Base-by-base conservation (phyloP, 441 rosid species). In the Erodium chrysanthum region DNA sequence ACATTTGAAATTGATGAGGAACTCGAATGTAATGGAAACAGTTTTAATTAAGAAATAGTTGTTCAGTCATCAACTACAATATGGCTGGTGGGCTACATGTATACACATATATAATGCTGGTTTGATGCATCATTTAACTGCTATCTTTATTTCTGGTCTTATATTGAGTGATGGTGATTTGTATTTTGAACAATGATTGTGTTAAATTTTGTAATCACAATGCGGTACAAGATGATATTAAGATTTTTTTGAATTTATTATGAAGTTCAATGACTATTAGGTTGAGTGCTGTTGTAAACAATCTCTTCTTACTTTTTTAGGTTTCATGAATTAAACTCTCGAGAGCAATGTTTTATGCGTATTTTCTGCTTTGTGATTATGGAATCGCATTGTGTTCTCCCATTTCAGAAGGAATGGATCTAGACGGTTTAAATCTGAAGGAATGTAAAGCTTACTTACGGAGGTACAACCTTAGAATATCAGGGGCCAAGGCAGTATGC, bases 401-500 rank as follows among this genome's bases (percentile, higher is more conserved):
- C 20, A 56, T 56, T 18, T 56, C 62, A 56, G 62, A 56, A 56
- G 62, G 62, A 18, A 56, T 21, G 10, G 62, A 56, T 56, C 62
- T 56, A 21, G 62, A 56, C 20, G 62, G 25, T 56, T 56, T 56
- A 6, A 56, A 7, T 56, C 10, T 56, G 62, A 56, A 56, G 27
- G 62, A 56, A 8, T 56, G 62, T 21, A 56, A 56, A 56, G 62
- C 62, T 56, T 56, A 56, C 20, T 18, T 56, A 21, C 62, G 62
- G 62, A 56, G 27, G 27, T 18, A 21, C 20, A 18, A 8, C 22
- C 62, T 56, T 18, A 56, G 62, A 7, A 20, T 56, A 6, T 56
- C 62, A 56, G 62, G 62, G 25, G 9, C 62, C 9, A 56, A 56
- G 62, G 62, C 25, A 56, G 62, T n/a, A 56, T 56, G 62, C 23